Evolutionary conservation across 768 basidiomycete genomes (phyloP).

Genomic region (Rubroboletus pulcherrimus): DNA sequence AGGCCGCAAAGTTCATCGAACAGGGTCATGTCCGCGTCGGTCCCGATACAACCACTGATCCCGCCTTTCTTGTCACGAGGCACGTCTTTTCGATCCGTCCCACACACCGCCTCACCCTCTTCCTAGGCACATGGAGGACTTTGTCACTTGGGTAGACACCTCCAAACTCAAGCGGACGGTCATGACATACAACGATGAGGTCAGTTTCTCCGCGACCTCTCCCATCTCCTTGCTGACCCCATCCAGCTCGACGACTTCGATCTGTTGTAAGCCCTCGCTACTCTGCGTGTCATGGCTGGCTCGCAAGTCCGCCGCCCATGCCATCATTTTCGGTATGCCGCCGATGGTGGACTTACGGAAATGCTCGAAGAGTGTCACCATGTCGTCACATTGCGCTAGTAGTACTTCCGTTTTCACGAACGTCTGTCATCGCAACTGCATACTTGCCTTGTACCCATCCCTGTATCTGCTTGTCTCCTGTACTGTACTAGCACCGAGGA

Average conservation of each 20-base stretch:
- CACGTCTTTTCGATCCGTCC: slow-evolving; percentile 26
- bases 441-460: background rate
- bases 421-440: background rate
- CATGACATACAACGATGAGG: slow-evolving; percentile 96
- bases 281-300: background rate
- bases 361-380: background rate
- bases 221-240: slow-evolving; percentile 13
- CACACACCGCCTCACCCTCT: slow-evolving; percentile 1
- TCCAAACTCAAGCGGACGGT: slow-evolving; percentile 95
- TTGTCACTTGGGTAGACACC: slow-evolving; percentile 98
- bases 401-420: background rate
- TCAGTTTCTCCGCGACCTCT: slow-evolving; percentile 29
- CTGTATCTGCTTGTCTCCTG: background rate
- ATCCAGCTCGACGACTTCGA: slow-evolving; percentile 91
- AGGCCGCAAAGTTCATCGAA: slow-evolving; percentile 97
- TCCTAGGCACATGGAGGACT: slow-evolving; percentile 93
- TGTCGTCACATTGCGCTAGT: background rate
- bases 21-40: slow-evolving; percentile 98
- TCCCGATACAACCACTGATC: slow-evolving; percentile 93
- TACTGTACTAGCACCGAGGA: background rate
- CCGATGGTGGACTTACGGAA: background rate
- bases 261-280: slow-evolving; percentile 48
- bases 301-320: background rate
- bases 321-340: background rate
- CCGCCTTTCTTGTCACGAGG: slow-evolving; percentile 93